Evolutionary conservation across 108 stramenopile genomes (phyloP).

Genomic region (Fragilaria crotonensis): DNA sequence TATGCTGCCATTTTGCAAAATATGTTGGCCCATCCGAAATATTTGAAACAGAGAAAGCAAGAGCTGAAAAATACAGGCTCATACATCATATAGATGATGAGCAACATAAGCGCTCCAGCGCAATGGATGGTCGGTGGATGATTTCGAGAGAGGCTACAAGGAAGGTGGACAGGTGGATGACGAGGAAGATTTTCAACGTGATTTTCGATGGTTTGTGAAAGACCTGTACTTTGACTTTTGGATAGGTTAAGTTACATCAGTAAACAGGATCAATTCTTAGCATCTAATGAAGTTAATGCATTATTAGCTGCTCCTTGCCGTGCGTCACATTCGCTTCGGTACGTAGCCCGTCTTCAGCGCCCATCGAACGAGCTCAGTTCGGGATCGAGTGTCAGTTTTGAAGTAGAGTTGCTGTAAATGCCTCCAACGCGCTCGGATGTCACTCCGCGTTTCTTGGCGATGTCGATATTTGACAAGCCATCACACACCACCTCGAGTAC

Average conservation of each 20-base stretch:
- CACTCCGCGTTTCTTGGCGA: slow-evolving; percentile 22
- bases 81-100: slow-evolving; percentile 76
- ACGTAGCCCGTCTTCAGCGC: slow-evolving; percentile 45
- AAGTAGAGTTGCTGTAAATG: slow-evolving; percentile 21
- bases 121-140: slow-evolving; percentile 65
- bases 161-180: slow-evolving; percentile 1
- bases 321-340: slow-evolving; percentile 14
- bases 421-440: slow-evolving; percentile 10
- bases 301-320: no score
- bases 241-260: no score
- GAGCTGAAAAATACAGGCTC: slow-evolving; percentile 50
- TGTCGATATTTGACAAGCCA: slow-evolving; percentile 41
- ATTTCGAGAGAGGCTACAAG: slow-evolving; percentile 44
- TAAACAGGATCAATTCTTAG: no score
- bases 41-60: slow-evolving; percentile 40
- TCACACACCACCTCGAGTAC: slow-evolving; percentile 32
- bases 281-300: no score
- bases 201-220: not conserved
- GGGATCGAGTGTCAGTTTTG: slow-evolving; percentile 28
- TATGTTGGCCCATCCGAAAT: slow-evolving; percentile 37
- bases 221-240: slow-evolving; percentile 4
- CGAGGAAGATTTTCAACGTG: slow-evolving; percentile 3
- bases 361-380: slow-evolving; percentile 61
- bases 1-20: slow-evolving; percentile 69
- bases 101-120: slow-evolving; percentile 45